Conservation (phyloP, 163 green algal genomes). For the Scenedesmus sp. region DNA sequence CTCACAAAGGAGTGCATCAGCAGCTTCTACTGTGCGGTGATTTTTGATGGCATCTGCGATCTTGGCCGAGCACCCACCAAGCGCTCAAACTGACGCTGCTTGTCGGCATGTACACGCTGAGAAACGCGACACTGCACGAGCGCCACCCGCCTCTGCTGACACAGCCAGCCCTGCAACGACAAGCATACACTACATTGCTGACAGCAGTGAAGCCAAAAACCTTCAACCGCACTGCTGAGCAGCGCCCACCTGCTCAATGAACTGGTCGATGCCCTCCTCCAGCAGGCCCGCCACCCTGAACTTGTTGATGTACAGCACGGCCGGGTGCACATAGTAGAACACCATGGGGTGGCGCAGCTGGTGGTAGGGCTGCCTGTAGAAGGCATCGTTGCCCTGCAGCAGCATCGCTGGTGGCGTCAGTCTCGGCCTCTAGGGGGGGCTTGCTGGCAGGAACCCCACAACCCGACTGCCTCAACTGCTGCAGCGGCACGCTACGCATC, state of each 20-base stretch:
- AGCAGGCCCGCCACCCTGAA: slow-evolving; percentile 84
- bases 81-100: too few relatives aligned
- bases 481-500: background rate
- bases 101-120: too few relatives aligned
- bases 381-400: slow-evolving; percentile 72
- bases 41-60: too few relatives aligned
- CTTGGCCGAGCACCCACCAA: too few relatives aligned
- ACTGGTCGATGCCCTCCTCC: slow-evolving; percentile 71
- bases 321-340: slow-evolving; percentile 88
- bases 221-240: background rate
- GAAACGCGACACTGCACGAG: too few relatives aligned
- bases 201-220: too few relatives aligned
- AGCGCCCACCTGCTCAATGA: slow-evolving; percentile 72
- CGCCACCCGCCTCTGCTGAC: too few relatives aligned
- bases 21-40: too few relatives aligned
- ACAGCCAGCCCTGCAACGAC: too few relatives aligned
- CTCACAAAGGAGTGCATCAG: too few relatives aligned
- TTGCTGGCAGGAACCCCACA: background rate
- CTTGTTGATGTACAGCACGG: slow-evolving; percentile 89
- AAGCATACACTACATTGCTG: too few relatives aligned
- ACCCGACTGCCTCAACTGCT: background rate
- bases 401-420: background rate
- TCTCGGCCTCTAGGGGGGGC: background rate
- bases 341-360: slow-evolving; percentile 89
- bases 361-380: slow-evolving; percentile 83